Conservation (phyloP, 2,329 filamentous ascomycete genomes). For the Plenodomus biglobosus region DNA sequence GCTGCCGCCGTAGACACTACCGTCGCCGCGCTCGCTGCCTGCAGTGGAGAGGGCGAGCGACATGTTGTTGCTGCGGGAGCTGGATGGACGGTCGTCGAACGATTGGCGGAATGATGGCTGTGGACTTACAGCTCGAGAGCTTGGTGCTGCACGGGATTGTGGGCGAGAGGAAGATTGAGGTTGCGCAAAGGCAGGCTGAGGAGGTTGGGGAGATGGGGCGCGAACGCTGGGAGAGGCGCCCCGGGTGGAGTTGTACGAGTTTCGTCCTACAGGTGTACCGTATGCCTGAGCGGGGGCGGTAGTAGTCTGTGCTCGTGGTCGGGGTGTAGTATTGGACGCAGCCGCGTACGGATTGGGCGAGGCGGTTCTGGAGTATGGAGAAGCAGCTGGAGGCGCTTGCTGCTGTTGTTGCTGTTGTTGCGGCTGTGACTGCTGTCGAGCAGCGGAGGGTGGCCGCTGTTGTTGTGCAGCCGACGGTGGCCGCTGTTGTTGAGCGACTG, state of each 20-base stretch:
- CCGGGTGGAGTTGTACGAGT: constrained; percentile 42
- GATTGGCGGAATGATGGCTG: constrained; percentile 54
- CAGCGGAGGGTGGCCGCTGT: constrained; percentile 4
- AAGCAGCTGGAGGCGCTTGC: constrained; percentile 12
- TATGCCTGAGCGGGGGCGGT: constrained; percentile 39
- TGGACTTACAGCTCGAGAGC: constrained; percentile 53
- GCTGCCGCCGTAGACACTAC: constrained; percentile 46
- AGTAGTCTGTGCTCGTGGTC: constrained; percentile 44
- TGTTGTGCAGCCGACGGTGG: constrained; percentile 5
- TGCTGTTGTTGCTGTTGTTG: constrained; percentile 3
- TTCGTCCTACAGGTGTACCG: constrained; percentile 33
- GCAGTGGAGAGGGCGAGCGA: constrained; percentile 49
- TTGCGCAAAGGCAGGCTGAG: constrained; percentile 44
- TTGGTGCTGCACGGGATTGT: constrained; percentile 34
- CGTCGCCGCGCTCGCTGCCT: constrained; percentile 41
- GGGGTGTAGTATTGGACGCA: constrained; percentile 31
- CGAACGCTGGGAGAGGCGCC: constrained; percentile 45
- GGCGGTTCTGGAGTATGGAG: constrained; percentile 17
- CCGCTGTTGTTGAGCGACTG: constrained; percentile 3
- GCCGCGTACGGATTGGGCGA: constrained; percentile 66
- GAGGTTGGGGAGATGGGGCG: constrained; percentile 50
- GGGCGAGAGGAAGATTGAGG: constrained; percentile 44
- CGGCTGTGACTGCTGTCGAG: constrained; percentile 3
- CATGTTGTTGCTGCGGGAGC: constrained; percentile 48
- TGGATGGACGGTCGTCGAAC: constrained; percentile 51